Evolutionary conservation across 2,329 filamentous ascomycete genomes (phyloP), one percentile per base, ranked within the genome.

Genomic region (Penicillium sp.): DNA sequence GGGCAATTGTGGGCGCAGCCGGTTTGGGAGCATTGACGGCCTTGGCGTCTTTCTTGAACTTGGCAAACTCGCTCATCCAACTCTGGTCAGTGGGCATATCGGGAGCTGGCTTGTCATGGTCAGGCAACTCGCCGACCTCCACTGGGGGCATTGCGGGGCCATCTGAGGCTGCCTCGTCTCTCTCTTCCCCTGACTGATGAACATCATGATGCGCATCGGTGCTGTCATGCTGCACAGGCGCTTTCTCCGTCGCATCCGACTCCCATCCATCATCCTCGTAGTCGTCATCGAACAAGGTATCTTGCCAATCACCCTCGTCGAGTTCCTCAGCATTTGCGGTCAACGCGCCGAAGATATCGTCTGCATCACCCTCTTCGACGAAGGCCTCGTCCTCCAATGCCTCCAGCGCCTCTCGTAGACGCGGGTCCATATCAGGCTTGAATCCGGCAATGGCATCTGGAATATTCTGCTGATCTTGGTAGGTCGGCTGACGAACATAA

Each of bases 371-470:
- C 0, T 88, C 80, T 41, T 88, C 92, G 2, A 99, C 91, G 65
- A 89, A 99, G 2, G 87, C 92, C 19, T 99, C 93, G 64, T 99
- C 93, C 41, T 99, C 93, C 27, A 99, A 75, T 10, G 93, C 93
- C 71, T 96, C 91, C 19, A 99, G 74, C 4, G 91, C 90, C 69
- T 99, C 93, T 38, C 93, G 81, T 59, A 99, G 69, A 33, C 92
- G 80, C 2, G 91, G 91, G 64, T 99, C 95, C 93, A 99, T 97
- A 65, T 97, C 91, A 6, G 95, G 93, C 71, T 99, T 87, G 69
- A 99, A 95, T 0, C 93, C 93, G 2, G 88, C 86, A 63, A 99
- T 88, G 7, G 83, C 84, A 72, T 99, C 93, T 0, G 93, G 93
- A 1, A 97, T 76, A 62, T 95, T 82, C 71, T 99, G 93, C 72